Evolutionary conservation across 805 yeast genomes (phyloP).

Genomic region (Isabelozyma gotoi): DNA sequence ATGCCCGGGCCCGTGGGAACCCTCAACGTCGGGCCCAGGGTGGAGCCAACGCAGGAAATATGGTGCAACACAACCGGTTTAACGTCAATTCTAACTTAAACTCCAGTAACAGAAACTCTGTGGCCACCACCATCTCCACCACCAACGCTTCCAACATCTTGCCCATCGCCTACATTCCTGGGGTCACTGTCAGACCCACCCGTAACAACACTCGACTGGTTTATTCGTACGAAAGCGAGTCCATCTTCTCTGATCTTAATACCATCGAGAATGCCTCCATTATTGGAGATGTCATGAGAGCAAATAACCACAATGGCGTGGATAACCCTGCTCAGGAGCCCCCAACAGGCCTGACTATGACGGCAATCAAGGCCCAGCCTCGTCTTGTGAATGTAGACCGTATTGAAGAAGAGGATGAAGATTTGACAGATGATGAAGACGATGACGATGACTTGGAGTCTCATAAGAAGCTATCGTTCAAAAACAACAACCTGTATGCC

Average conservation of each 20-base stretch:
- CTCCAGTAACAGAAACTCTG: slow-evolving; percentile 26
- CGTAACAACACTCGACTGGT: slow-evolving; percentile 44
- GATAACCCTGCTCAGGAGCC: slow-evolving; percentile 14
- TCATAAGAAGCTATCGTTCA: slow-evolving; percentile 1
- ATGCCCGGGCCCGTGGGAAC: not conserved
- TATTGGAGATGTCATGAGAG: slow-evolving; percentile 36
- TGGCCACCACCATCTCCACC: slow-evolving; percentile 62
- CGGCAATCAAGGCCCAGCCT: slow-evolving; percentile 78
- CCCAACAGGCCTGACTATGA: slow-evolving; percentile 44
- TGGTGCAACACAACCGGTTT: not conserved
- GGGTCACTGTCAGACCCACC: slow-evolving; percentile 69
- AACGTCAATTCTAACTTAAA: no score
- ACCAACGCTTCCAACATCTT: slow-evolving; percentile 84
- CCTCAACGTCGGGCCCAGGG: not conserved
- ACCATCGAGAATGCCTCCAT: slow-evolving; percentile 49
- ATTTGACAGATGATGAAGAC: slow-evolving; percentile 17
- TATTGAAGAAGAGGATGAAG: slow-evolving; percentile 41
- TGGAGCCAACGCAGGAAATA: not conserved
- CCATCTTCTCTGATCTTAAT: slow-evolving; percentile 42
- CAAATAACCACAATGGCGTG: slow-evolving; percentile 12
- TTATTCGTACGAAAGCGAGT: slow-evolving; percentile 42
- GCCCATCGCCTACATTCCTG: slow-evolving; percentile 93
- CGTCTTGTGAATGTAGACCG: slow-evolving; percentile 58
- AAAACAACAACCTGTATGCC: not conserved
- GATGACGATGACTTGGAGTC: slow-evolving; percentile 16